Base-by-base conservation (phyloP, 1,139 yeast species). In the Candida sp. region DNA sequence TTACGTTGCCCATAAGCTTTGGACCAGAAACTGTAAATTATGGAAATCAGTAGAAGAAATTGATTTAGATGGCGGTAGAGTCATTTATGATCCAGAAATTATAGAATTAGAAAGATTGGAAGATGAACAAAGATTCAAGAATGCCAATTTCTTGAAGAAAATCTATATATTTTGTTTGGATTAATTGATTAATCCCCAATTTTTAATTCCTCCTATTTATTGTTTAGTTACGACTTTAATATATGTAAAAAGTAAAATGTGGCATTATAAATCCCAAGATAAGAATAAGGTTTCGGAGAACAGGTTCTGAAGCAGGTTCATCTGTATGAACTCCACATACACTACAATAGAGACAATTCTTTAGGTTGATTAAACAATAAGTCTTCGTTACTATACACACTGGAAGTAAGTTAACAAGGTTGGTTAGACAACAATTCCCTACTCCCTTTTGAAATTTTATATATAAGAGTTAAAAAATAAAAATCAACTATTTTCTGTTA, bases 41-140 rank as follows among this genome's bases (percentile, higher is more conserved):
- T 69, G 65, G 51, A 55, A 70, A 40, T 53, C 57, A 5, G 62
- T 64, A 22, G 58, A 58, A 22, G 71, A 68, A 45, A 70, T 72
- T 44, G 75, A 73, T 52, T 58, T 72, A 23, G 71, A 70, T 45
- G 60, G 72, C 8, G 77, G 77, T 30, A 63, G 77, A 57, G 61
- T 73, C 52, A 71, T 69, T 44, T 58, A 62, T 42, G 73, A 72
- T 53, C 60, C 70, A 52, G 73, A 68, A 43, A 57, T 60, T 5
- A 58, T 67, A 43, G 66, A 63, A 48, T 68, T 67, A 49, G 72
- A 67, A 49, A 55, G 66, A 45, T 73, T 72, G 6, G 73, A 68
- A 49, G 66, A 63, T 36, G 55, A 56, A 45, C 49, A 52, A 11
- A 42, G 46, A 19, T 49, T 61, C 41, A 51, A 50, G 23, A 47